Base-by-base conservation (phyloP, 768 basidiomycete genomes). In the Erythrobasidium yunnanense region DNA sequence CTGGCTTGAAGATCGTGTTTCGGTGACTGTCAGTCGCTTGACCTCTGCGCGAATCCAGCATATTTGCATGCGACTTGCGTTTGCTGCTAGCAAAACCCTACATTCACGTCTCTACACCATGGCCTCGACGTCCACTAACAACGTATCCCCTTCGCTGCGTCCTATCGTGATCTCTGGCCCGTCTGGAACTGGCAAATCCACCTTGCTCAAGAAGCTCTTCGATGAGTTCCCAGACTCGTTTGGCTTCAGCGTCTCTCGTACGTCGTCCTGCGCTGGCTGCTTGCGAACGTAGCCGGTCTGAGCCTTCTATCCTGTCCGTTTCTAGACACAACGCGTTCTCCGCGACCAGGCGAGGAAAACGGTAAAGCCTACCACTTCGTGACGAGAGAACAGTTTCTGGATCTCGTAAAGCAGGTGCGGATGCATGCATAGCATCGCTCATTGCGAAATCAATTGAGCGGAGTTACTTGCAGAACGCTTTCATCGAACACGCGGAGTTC, bases 401-500 rank as follows among this genome's bases (percentile, higher is more conserved):
- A 81, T 25, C 82, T 93, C 70, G 81, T 90, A 50, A 75, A 76
- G 18, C 77, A 84, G 38, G 67, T 68, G 25, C 30, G 62, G 11
- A 13, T 27, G 11, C 49, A n/a, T 27, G 30, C 42, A 11, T 5
- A 8, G 7, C 15, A 29, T n/a, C n/a, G n/a, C n/a, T n/a, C n/a
- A n/a, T n/a, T n/a, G n/a, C n/a, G n/a, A n/a, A n/a, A n/a, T n/a
- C n/a, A n/a, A n/a, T n/a, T n/a, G n/a, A n/a, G n/a, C 29, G 52
- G 29, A 30, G 7, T 17, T 42, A 11, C 38, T 42, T 17, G 6
- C 38, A 66, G 25, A 80, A 82, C 60, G 90, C 86, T 20, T 96
- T 97, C 77, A 87, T 97, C 70, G 93, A 97, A 77, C 83, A 90
- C 71, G 90, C 93, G 17, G 85, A 93, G 76, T 97, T 93, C 78